phyloP scores from a whole-genome alignment of 2,329 filamentous ascomycete species.

The Sordariomycetes sp. region DNA sequence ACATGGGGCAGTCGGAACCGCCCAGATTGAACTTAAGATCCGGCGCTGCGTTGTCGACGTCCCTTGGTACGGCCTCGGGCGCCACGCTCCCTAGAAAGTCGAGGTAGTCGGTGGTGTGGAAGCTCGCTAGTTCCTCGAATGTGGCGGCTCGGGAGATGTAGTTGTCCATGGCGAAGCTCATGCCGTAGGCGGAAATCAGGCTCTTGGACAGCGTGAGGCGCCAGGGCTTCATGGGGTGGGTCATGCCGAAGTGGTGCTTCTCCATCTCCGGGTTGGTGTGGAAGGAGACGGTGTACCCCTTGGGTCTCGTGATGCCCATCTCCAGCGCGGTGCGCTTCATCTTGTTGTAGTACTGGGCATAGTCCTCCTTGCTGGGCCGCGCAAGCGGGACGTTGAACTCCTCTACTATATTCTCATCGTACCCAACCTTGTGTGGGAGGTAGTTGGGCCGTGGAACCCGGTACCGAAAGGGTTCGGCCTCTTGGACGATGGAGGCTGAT shows the following conservation, averaged over 20 bases:
- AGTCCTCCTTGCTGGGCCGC: constrained; percentile 39
- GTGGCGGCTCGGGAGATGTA: constrained; percentile 78
- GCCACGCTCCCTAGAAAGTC: constrained; percentile 71
- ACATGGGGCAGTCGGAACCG: constrained; percentile 90
- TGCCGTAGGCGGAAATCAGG: constrained; percentile 86
- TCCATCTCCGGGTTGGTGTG: constrained; percentile 94
- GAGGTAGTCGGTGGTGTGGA: constrained; percentile 83
- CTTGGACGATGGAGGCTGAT: constrained; percentile 8
- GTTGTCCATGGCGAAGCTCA: constrained; percentile 94
- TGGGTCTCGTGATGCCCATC: constrained; percentile 66
- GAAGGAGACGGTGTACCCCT: constrained; percentile 86
- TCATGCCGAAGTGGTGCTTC: constrained; percentile 91
- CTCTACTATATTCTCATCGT: constrained; percentile 42
- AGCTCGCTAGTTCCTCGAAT: constrained; percentile 76
- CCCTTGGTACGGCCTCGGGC: constrained; percentile 51
- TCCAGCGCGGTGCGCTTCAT: constrained; percentile 45
- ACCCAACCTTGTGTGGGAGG: constrained; percentile 41
- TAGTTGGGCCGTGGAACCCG: constrained; percentile 50
- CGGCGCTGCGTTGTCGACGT: constrained; percentile 53
- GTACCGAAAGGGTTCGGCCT: constrained; percentile 34
- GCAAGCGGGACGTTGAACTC: constrained; percentile 40
- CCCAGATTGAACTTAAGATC: constrained; percentile 73
- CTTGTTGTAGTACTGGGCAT: constrained; percentile 45
- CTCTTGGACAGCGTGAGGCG: constrained; percentile 90
- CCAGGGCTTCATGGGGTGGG: constrained; percentile 99